Conservation (phyloP, 306 rosid genomes). For the Castanea mollissima region DNA sequence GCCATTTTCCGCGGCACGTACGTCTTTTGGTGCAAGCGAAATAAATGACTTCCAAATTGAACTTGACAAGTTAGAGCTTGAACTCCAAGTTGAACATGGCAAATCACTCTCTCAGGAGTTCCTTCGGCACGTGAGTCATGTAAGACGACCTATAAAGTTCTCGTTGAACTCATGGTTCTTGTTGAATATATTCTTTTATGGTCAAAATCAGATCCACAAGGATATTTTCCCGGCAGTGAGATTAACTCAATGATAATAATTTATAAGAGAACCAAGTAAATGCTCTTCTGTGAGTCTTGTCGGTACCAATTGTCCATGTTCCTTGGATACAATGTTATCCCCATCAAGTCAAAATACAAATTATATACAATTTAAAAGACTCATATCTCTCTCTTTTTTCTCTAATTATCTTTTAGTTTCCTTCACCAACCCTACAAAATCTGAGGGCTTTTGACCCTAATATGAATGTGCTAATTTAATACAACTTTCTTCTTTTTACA, state of each 20-base stretch:
- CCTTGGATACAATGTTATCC: no score
- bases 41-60: no score
- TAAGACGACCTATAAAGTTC: constrained; percentile 55
- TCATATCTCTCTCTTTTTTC: no score
- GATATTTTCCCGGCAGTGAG: constrained; percentile 70
- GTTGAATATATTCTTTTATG: constrained; percentile 73
- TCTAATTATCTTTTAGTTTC: no score
- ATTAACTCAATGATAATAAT: constrained; percentile 1
- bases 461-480: no score
- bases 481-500: no score
- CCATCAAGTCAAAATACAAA: no score
- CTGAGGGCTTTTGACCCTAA: no score
- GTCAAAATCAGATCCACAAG: constrained; percentile 69
- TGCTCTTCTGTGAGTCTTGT: constrained; percentile 44
- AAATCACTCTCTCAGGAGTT: constrained; percentile 53
- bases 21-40: no score
- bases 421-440: no score
- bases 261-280: neutral
- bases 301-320: no score
- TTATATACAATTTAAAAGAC: no score
- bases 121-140: constrained; percentile 30
- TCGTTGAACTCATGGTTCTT: constrained; percentile 58
- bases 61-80: constrained; percentile 17
- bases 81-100: constrained; percentile 55
- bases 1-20: constrained; percentile 25